Evolutionary conservation across 1,284 basidiomycete genomes (phyloP), one percentile per base, ranked within the genome.

Genomic region (Ustilago trichophora): DNA sequence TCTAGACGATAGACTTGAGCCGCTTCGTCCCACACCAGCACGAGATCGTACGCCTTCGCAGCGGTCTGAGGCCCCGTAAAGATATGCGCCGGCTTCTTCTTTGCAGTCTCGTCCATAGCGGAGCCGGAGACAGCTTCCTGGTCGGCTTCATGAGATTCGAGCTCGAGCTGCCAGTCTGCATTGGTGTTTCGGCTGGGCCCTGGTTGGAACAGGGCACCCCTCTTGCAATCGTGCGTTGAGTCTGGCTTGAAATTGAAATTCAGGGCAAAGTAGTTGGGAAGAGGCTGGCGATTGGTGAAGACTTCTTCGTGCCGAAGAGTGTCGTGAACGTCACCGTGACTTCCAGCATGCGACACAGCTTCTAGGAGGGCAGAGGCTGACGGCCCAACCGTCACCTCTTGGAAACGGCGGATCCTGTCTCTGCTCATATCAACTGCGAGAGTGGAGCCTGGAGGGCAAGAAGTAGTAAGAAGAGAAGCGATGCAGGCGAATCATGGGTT

Each of bases 241-340:
- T 69, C 60, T 2, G 66, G 66, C 52, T 69, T 69, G 53, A 69
- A 69, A 52, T 69, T 69, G 52, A 64, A 69, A 41, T 54, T 59
- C 16, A 69, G 34, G 1, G 66, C 51, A 9, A 69, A 54, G 36
- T 56, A 54, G 37, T 29, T 43, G 5, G 60, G 52, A 8, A 29
- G 13, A 8, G 27, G 27, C 22, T 37, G 24, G 27, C 33, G n/a
- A n/a, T n/a, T n/a, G n/a, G n/a, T n/a, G n/a, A n/a, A n/a, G n/a
- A n/a, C n/a, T n/a, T n/a, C n/a, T n/a, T 29, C 27, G 27, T 29
- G 27, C 7, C 13, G 27, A 29, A 29, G n/a, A n/a, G n/a, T n/a
- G n/a, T 29, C 27, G 27, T 29, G 7, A 13, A 29, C 27, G 8
- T 44, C 9, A 8, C 12, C 12, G 10, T n/a, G 19, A 25, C 13